Base-by-base conservation (phyloP, 1,139 yeast species). In the Pichia sp. region DNA sequence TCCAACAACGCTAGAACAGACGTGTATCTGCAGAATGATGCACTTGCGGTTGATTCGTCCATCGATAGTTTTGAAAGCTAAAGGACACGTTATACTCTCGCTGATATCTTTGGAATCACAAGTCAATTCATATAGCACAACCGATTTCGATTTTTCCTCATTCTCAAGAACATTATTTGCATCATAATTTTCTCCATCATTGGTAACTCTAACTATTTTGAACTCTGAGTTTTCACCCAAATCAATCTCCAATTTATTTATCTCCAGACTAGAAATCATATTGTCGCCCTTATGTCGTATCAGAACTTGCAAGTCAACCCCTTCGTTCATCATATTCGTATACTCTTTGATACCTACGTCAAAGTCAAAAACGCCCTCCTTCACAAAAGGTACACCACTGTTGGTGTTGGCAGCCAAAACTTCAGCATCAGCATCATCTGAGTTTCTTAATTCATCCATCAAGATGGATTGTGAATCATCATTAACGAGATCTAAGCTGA, bases 241-340 rank as follows among this genome's bases (percentile, higher is more conserved):
- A 15, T 59, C 57, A 8, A 74, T 53, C 0, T 54, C 53, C 1
- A 72, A 16, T 13, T 64, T 61, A 32, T 65, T 63, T 8, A 72
- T 52, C 7, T 52, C 51, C 8, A 63, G 45, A 1, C 54, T 45
- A 0, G 54, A 50, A 56, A 72, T 53, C 13, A 67, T 47, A 5
- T 51, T 42, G 53, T 70, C 68, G 26, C 65, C 54, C 30, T 58
- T 59, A 4, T 70, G 67, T 8, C 52, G 57, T 13, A 74, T 40
- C 1, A 57, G 55, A 6, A 73, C 1, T 54, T 74, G 77, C n/a
- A 73, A 54, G 1, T 59, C 49, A 8, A 64, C 53, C 1, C 60
- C 58, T 16, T 65, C 67, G 45, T 58, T 60, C 45, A 66, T 51
- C n/a, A 64, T 52, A 29, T 58, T 53, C 4, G 54, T 44, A 26